Conservation (phyloP, 345 rosid genomes). For the Toxicodendron radicans region DNA sequence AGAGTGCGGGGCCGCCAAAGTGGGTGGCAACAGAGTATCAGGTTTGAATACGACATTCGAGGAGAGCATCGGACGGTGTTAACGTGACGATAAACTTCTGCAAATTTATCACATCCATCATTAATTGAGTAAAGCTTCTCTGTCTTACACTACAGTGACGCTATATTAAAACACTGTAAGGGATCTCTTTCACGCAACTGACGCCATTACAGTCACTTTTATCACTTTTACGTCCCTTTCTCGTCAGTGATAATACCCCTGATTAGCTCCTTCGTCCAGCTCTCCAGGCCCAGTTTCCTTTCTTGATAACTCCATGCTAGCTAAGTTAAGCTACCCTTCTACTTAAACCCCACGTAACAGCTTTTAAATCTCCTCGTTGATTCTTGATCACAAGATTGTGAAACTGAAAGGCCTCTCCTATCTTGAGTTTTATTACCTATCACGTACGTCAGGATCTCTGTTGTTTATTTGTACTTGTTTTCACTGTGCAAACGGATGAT, state of each 20-base stretch:
- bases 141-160: conserved; percentile 1
- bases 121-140: neutral
- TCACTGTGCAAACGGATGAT: neutral
- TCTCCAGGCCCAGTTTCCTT: neutral
- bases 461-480: neutral
- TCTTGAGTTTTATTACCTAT: too few relatives aligned
- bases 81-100: conserved; percentile 10
- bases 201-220: conserved; percentile 3
- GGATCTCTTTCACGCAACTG: conserved; percentile 23
- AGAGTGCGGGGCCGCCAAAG: conserved; percentile 17
- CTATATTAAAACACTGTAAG: neutral
- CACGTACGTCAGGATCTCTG: neutral
- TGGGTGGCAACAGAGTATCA: conserved; percentile 5
- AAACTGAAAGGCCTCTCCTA: too few relatives aligned
- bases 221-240: neutral
- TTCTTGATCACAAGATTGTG: neutral
- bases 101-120: neutral
- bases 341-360: neutral
- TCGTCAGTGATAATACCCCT: neutral
- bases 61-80: conserved; percentile 29
- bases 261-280: too few relatives aligned
- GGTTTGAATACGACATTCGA: conserved; percentile 25
- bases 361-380: too few relatives aligned
- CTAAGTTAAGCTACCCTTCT: neutral
- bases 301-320: neutral